phyloP scores from a whole-genome alignment of 164 flowering plant species.

The Stephania yunnanensis region DNA sequence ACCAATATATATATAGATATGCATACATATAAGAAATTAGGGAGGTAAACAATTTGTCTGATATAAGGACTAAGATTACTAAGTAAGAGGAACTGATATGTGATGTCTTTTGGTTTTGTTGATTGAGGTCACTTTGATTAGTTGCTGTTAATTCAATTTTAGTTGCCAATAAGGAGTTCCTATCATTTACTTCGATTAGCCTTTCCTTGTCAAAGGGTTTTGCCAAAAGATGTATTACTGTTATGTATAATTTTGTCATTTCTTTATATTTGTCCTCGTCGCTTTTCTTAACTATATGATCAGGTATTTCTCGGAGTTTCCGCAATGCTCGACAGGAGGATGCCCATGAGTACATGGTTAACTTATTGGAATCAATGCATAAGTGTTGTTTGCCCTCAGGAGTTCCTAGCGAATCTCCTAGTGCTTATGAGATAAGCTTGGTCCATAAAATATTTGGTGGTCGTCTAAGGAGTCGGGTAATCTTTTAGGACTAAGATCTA shows the following conservation, averaged over 20 bases:
- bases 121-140: neutral
- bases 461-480: constrained; percentile 88
- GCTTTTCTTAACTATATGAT: constrained; percentile 39
- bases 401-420: constrained; percentile 77
- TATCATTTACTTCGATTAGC: neutral
- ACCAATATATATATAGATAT: no score
- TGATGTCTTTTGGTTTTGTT: neutral
- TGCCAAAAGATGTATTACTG: neutral
- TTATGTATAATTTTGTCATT: neutral
- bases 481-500: constrained; percentile 1
- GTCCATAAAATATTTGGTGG: constrained; percentile 98
- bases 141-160: neutral
- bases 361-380: constrained; percentile 94
- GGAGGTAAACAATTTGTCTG: neutral
- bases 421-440: constrained; percentile 93
- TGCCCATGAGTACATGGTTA: constrained; percentile 98
- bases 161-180: neutral
- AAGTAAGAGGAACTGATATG: neutral
- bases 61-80: neutral
- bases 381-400: constrained; percentile 95
- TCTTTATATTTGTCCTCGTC: neutral
- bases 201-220: neutral
- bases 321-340: constrained; percentile 94
- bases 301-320: constrained; percentile 88
- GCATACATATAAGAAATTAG: neutral